Conservation (phyloP, 2,329 filamentous ascomycete species). For the Sporothrix curviconia region DNA sequence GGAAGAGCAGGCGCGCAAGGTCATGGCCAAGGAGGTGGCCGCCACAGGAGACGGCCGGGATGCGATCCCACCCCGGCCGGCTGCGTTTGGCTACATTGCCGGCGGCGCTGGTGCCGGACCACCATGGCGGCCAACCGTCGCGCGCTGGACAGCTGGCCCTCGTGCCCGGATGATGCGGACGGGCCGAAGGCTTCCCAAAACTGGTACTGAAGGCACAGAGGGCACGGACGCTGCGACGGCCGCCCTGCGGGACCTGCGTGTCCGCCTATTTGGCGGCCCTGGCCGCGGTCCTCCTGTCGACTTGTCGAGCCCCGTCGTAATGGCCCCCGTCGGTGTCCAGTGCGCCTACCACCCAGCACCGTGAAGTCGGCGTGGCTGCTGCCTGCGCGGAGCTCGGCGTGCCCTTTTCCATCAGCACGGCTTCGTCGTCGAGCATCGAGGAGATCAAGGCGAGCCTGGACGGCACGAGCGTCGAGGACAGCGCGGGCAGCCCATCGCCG, state of each 20-base stretch:
- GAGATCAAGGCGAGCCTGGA: slow-evolving; percentile 56
- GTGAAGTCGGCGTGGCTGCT: slow-evolving; percentile 57
- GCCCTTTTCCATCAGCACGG: slow-evolving; percentile 63
- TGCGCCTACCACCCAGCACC: slow-evolving; percentile 59
- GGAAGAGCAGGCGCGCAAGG: slow-evolving; percentile 46
- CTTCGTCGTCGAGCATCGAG: slow-evolving; percentile 57
- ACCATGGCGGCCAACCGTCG: slow-evolving; percentile 55
- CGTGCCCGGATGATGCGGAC: slow-evolving; percentile 46
- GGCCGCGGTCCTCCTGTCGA: background rate
- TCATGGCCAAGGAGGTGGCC: slow-evolving; percentile 36
- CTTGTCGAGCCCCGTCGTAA: slow-evolving; percentile 45
- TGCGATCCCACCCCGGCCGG: background rate
- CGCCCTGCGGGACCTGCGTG: slow-evolving; percentile 39
- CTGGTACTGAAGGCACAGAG: too few relatives aligned
- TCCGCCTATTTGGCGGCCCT: slow-evolving; percentile 43
- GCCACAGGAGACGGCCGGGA: background rate
- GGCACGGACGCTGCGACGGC: slow-evolving; percentile 11
- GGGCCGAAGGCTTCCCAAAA: slow-evolving; percentile 15
- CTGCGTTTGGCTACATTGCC: slow-evolving; percentile 51
- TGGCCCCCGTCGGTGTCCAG: slow-evolving; percentile 66
- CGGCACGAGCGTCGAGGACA: background rate
- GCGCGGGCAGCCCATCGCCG: background rate
- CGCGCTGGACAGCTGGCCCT: slow-evolving; percentile 49
- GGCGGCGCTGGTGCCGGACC: slow-evolving; percentile 57
- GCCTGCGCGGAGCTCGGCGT: slow-evolving; percentile 55